Base-by-base conservation (phyloP, 805 yeast genomes). In the Alloascoidea africana region DNA sequence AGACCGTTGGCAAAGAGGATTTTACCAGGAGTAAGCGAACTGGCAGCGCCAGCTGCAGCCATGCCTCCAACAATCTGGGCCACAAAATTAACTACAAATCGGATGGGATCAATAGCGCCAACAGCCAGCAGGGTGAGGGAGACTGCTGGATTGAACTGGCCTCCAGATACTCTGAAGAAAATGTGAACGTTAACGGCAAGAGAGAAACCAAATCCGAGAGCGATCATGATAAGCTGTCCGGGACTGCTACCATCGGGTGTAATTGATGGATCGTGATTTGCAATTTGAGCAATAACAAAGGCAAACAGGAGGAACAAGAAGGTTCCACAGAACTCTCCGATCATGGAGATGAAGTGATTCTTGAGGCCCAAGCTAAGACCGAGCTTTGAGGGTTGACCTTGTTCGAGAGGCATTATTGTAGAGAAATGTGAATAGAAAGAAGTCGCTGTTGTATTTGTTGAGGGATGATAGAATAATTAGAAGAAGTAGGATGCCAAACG, bases 21-120 rank as follows among this genome's bases (percentile, higher is more conserved):
- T 36, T 65, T 64, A 44, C 94, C 94, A 32, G 94, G 94, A 16
- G 89, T 79, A 76, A 83, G 70, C 34, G 85, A 91, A 44, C 71
- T 61, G 36, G 85, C 93, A 34, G 84, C 89, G 56, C 84, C 94
- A 40, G 89, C 94, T 40, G 94, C 94, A 50, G 85, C 85, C 76
- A 84, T 78, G 58, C 94, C 94, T 37, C 81, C 94, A 54, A 82
- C 58, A 51, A 83, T 54, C 62, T 84, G 94, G 32, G 87, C 47
- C 39, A 76, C 35, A 58, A 71, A 59, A 75, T 78, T 73, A 39
- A 79, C 54, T 16, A 63, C 55, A 46, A 80, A 87, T 56, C 91
- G 73, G 19, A 78, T 42, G 39, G 86, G 84, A 33, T 84, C 70
- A 42, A 80, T 67, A 39, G 84, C 89, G 44, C 81, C 68, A 15